Evolutionary conservation across 768 basidiomycete species (phyloP).

Genomic region (Auricularia heimuer): DNA sequence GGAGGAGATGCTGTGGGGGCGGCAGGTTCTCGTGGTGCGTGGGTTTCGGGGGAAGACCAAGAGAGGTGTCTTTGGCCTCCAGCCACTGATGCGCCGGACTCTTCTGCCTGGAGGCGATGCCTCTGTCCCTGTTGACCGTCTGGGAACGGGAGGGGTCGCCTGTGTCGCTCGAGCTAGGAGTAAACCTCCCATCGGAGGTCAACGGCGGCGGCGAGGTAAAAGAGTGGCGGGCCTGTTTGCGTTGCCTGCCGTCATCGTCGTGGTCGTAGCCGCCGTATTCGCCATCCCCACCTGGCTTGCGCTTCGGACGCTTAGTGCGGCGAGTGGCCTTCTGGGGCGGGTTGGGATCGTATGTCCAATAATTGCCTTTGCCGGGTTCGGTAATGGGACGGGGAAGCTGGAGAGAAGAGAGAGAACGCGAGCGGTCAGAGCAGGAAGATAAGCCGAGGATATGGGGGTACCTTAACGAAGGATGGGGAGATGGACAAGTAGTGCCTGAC

Average conservation of each 20-base stretch:
- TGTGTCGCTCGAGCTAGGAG: slow-evolving; percentile 2
- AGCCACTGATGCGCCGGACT: not conserved
- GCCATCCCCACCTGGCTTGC: not conserved
- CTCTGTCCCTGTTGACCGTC: not conserved
- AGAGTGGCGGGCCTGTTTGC: not conserved
- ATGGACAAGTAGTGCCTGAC: not conserved
- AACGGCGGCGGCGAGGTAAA: not conserved
- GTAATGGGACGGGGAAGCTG: not conserved
- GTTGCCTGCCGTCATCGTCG: not conserved
- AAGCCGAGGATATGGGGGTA: not conserved
- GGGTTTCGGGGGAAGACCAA: not conserved
- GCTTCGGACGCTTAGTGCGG: slow-evolving; percentile 4
- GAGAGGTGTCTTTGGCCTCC: not conserved
- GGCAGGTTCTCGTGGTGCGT: not conserved
- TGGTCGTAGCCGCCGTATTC: not conserved
- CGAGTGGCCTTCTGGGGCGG: slow-evolving; percentile 7
- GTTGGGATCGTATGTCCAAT: slow-evolving; percentile 9
- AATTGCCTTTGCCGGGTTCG: slow-evolving; percentile 11
- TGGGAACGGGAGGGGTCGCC: not conserved
- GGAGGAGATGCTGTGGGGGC: not conserved
- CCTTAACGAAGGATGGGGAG: not conserved
- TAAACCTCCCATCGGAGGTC: not conserved
- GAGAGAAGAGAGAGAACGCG: not conserved
- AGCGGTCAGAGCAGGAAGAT: not conserved
- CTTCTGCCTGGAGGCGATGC: not conserved